Base-by-base conservation (phyloP, 257 asterid species). In the Nemophila menziesii region DNA sequence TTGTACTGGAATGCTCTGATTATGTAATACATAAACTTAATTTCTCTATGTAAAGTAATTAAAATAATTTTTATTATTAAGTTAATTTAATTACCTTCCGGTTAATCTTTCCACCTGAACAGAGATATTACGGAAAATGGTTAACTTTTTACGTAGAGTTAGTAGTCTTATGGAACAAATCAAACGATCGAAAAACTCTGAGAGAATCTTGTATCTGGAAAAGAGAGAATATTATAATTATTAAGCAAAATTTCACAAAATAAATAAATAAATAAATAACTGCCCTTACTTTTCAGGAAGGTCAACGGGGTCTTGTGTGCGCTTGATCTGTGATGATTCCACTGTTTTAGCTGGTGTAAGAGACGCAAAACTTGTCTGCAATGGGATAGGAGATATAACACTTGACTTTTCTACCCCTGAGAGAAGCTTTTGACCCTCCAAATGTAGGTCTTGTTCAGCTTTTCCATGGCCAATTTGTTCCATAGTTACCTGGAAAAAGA, bases 121-220 rank as follows among this genome's bases (percentile, higher is more conserved):
- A 63, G 77, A 63, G 45, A 82, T 62, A 22, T 73, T 77, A 44
- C 53, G 60, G 60, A 86, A 77, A 20, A 62, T 68, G 18, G 87
- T 70, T 15, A 62, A 48, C 72, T 34, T 73, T 46, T 79, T 77
- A 24, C 70, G 71, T 19, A 82, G 65, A 51, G 56, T 33, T 29
- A 86, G 79, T 71, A 86, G 48, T 68, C 96, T 69, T 69, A 77
- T 20, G 11, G 96, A 82, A 49, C 68, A 65, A 51, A 52, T 54
- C 93, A 82, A 65, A 17, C 79, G 54, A 56, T 74, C 72, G 60
- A 82, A 79, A 24, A 74, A 49, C 51, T 74, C 82, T 46, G 66
- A 37, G 36, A 86, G 51, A 29, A 4, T 33, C 48, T 7, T 49
- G 56, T 68, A 71, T 68, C 94, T 86, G 80, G 37, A 61, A 56